A percentile compares a stretch with the other conserved stretches of the same genome.
phyloP scores from a whole-genome alignment of 257 asterid genomes.

The Thymus mandschuricus region DNA sequence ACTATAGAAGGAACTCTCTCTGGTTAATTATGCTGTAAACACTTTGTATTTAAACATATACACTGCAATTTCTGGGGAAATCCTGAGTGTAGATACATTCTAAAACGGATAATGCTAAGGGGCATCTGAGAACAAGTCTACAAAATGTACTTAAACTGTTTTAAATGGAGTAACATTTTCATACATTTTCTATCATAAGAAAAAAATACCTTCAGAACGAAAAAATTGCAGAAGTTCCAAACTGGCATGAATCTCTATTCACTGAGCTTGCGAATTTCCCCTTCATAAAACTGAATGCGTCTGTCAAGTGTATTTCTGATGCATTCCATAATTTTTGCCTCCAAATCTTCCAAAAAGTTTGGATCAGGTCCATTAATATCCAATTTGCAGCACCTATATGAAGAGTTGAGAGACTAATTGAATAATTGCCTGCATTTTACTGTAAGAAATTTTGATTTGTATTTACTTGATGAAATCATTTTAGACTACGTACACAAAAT shows the following conservation, averaged over 20 bases:
- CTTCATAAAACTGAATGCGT: constrained; percentile 95
- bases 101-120: not conserved
- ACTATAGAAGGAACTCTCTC: not conserved
- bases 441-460: constrained; percentile 1
- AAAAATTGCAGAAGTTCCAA: constrained; percentile 98
- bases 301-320: constrained; percentile 89
- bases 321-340: constrained; percentile 85
- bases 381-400: constrained; percentile 88
- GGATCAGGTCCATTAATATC: constrained; percentile 87
- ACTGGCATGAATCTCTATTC: constrained; percentile 95
- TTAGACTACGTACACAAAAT: not conserved
- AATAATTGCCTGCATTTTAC: constrained; percentile 6
- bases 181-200: constrained; percentile 18
- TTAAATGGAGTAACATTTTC: not conserved
- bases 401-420: constrained; percentile 36
- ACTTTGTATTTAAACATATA: not conserved
- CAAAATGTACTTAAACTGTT: not conserved
- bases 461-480: constrained; percentile 8
- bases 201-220: constrained; percentile 72
- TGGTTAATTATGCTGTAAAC: not conserved
- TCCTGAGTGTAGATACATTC: not conserved
- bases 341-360: constrained; percentile 92
- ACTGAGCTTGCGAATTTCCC: constrained; percentile 96
- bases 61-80: constrained; percentile 10
- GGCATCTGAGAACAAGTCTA: not conserved